Percentiles rank a stretch among this genome's conserved stretches.
These are phyloP conservation scores for Diddensiella santjacobensis DNA, from an alignment of 805 yeast genomes.

Conservation along the genomic window DNA sequence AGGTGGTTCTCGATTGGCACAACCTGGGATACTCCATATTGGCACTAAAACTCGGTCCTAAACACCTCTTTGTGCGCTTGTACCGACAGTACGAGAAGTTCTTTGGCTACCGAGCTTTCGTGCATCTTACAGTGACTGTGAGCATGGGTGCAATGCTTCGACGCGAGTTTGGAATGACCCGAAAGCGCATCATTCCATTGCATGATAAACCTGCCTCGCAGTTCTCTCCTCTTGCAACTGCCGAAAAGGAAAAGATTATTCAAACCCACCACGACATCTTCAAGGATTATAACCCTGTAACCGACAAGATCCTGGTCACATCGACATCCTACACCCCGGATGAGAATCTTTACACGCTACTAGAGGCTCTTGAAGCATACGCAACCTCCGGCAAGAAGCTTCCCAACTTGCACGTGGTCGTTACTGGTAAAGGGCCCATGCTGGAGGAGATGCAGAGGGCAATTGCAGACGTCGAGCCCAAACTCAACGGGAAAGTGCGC, in stretches of 20 bases:
- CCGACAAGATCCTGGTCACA: constrained; percentile 67
- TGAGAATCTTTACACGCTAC: constrained; percentile 72
- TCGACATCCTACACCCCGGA: constrained; percentile 96
- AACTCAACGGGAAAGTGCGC: constrained; percentile 44
- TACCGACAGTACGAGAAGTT: constrained; percentile 59
- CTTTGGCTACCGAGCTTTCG: constrained; percentile 61
- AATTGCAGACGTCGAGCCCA: constrained; percentile 43
- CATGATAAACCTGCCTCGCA: constrained; percentile 78
- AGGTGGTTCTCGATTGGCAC: constrained; percentile 91
- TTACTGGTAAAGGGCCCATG: constrained; percentile 97
- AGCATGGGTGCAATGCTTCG: constrained; percentile 63
- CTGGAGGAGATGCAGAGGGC: constrained; percentile 47
- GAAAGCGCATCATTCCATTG: constrained; percentile 55
- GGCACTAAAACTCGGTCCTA: constrained; percentile 53
- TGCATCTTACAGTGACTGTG: constrained; percentile 76
- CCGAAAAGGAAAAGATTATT: constrained; percentile 33
- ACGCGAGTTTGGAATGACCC: constrained; percentile 49
- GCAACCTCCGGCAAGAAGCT: constrained; percentile 35
- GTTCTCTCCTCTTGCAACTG: constrained; percentile 42
- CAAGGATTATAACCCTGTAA: constrained; percentile 33
- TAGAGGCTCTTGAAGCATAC: constrained; percentile 63
- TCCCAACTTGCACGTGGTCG: constrained; percentile 60
- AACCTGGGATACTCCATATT: constrained; percentile 84
- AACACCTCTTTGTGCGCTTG: constrained; percentile 59
- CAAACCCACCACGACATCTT: constrained; percentile 34